Evolutionary conservation across 75 land plant genomes (phyloP).

Genomic region (Sequoiadendron giganteum): DNA sequence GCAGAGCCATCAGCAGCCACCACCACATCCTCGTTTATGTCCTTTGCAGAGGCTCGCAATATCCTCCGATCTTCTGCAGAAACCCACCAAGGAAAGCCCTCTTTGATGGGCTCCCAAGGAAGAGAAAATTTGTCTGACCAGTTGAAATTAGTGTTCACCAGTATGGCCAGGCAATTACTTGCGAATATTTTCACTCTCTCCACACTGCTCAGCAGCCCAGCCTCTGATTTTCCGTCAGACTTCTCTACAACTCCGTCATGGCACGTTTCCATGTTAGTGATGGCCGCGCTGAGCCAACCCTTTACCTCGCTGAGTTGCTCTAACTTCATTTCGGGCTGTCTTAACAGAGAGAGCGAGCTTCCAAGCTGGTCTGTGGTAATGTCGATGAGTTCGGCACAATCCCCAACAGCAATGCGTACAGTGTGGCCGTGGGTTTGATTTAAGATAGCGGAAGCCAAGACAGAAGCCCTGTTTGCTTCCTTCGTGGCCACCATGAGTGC

Average conservation of each 20-base stretch:
- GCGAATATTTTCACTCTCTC: not conserved
- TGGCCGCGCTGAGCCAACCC: not conserved
- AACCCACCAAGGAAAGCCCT: not conserved
- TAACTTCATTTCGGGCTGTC: not conserved
- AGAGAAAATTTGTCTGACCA: not conserved
- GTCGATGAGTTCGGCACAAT: not conserved
- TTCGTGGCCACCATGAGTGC: no score
- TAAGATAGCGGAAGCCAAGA: no score
- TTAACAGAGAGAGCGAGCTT: not conserved
- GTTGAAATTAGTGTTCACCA: no score
- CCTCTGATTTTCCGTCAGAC: not conserved
- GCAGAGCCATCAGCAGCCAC: no score
- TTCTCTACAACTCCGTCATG: no score
- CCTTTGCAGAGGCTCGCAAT: not conserved
- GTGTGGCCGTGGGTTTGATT: no score
- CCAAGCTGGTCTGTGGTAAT: not conserved
- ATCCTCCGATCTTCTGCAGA: not conserved
- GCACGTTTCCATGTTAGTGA: not conserved
- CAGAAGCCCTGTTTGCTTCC: not conserved
- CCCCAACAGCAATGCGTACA: not conserved
- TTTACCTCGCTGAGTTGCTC: not conserved
- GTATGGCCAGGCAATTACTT: not conserved
- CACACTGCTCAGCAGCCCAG: not conserved
- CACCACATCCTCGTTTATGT: not conserved
- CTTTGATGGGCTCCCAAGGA: not conserved